Conservation (phyloP, 108 stramenopile species). For the Nitzschia inconspicua region DNA sequence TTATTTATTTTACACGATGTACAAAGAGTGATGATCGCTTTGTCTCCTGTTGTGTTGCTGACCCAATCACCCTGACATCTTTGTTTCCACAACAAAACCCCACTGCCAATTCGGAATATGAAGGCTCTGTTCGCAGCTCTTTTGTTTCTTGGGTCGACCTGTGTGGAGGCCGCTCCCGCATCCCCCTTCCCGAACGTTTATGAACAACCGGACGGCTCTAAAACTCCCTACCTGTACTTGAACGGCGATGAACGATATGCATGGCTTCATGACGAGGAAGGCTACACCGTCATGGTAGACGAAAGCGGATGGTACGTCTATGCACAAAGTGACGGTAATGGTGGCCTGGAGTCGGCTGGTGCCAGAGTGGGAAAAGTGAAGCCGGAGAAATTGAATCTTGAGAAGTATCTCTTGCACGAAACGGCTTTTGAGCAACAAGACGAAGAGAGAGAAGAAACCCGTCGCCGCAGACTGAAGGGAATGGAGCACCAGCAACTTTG, state of each 20-base stretch:
- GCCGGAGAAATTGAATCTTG: neutral
- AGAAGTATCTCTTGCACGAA: neutral
- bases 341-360: neutral
- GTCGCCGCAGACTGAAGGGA: constrained; percentile 3
- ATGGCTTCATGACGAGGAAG: constrained; percentile 3
- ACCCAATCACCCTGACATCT: too few relatives aligned
- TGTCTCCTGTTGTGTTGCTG: too few relatives aligned
- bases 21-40: too few relatives aligned
- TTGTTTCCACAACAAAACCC: too few relatives aligned
- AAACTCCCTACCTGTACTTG: constrained; percentile 4
- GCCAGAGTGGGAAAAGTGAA: constrained; percentile 1
- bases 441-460: neutral
- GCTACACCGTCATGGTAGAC: constrained; percentile 8
- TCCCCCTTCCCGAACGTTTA: neutral
- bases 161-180: constrained; percentile 5
- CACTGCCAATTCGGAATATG: too few relatives aligned
- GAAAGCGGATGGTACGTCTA: constrained; percentile 1
- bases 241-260: constrained; percentile 15
- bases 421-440: neutral
- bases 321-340: neutral
- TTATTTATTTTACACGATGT: too few relatives aligned
- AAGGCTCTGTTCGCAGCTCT: too few relatives aligned
- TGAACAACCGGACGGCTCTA: constrained; percentile 6
- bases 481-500: neutral
- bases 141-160: too few relatives aligned